Conservation (phyloP, 495 filamentous ascomycete species). For the Lepidopterella palustris region DNA sequence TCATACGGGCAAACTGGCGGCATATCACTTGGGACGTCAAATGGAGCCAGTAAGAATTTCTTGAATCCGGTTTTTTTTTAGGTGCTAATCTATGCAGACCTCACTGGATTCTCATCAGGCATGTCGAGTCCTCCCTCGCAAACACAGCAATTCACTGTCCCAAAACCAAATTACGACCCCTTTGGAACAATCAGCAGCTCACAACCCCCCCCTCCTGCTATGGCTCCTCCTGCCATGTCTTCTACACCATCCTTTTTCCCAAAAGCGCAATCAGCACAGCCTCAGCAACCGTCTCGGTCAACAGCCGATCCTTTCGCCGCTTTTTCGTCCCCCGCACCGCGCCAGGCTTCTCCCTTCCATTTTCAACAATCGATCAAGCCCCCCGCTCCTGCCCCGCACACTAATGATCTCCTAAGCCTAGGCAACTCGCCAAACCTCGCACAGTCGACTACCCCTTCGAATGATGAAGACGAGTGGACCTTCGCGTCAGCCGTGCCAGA, state of each 20-base stretch:
- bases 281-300: conserved; percentile 36
- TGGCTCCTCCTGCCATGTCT: conserved; percentile 29
- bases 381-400: conserved; percentile 7
- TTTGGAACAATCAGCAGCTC: conserved; percentile 26
- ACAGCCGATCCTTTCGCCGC: conserved; percentile 38
- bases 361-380: conserved; percentile 37
- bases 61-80: background rate
- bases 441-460: conserved; percentile 25
- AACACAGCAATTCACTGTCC: conserved; percentile 16
- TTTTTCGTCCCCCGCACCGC: conserved; percentile 27
- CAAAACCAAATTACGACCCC: conserved; percentile 31
- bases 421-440: conserved; percentile 9
- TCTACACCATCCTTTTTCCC: conserved; percentile 35
- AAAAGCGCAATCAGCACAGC: conserved; percentile 19
- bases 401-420: conserved; percentile 18
- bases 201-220: conserved; percentile 28
- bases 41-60: conserved; percentile 20
- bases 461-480: conserved; percentile 80
- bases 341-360: conserved; percentile 38
- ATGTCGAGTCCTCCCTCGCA: conserved; percentile 18
- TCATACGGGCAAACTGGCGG: conserved; percentile 66
- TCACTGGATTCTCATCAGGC: conserved; percentile 10
- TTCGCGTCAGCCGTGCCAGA: conserved; percentile 84
- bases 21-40: conserved; percentile 67
- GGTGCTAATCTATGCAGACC: conserved; percentile 6